These are phyloP conservation scores for Multifurca ochricompacta DNA, from an alignment of 768 basidiomycete species.

Conservation along the genomic window DNA sequence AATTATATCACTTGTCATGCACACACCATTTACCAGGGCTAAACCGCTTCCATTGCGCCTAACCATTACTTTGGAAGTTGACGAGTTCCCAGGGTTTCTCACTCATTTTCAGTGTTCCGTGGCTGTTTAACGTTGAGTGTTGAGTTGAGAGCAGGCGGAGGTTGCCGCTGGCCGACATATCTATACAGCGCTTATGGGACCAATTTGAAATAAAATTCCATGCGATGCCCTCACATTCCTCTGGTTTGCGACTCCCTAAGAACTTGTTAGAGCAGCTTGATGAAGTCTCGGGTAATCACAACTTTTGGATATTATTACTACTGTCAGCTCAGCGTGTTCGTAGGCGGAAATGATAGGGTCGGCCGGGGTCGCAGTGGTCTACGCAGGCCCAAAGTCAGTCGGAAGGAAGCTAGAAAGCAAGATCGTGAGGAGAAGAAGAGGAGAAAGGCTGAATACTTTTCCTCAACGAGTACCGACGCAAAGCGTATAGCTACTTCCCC, in stretches of 20 bases:
- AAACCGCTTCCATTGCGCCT: too few species aligned
- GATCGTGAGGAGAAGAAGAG: constrained; percentile 52
- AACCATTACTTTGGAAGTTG: too few species aligned
- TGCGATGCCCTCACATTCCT: not conserved
- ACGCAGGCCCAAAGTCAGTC: constrained; percentile 27
- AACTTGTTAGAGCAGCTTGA: constrained; percentile 13
- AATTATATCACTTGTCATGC: too few species aligned
- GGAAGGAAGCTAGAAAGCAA: constrained; percentile 61
- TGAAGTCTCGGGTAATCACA: constrained; percentile 5
- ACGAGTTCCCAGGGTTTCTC: too few species aligned
- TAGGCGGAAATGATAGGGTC: not conserved
- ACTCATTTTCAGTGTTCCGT: too few species aligned
- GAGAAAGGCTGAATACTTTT: constrained; percentile 55
- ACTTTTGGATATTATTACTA: not conserved
- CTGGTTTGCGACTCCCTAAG: constrained; percentile 13
- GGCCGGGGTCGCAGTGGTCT: not conserved
- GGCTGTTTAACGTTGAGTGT: too few species aligned
- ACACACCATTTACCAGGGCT: too few species aligned
- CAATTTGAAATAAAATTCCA: too few species aligned
- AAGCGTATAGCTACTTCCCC: constrained; percentile 38
- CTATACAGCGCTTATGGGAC: too few species aligned
- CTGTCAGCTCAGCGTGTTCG: not conserved
- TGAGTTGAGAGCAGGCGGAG: too few species aligned
- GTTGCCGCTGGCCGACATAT: not conserved
- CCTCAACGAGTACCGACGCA: constrained; percentile 26